phyloP scores from a whole-genome alignment of 257 asterid species.

The Nicotiana tabacum region DNA sequence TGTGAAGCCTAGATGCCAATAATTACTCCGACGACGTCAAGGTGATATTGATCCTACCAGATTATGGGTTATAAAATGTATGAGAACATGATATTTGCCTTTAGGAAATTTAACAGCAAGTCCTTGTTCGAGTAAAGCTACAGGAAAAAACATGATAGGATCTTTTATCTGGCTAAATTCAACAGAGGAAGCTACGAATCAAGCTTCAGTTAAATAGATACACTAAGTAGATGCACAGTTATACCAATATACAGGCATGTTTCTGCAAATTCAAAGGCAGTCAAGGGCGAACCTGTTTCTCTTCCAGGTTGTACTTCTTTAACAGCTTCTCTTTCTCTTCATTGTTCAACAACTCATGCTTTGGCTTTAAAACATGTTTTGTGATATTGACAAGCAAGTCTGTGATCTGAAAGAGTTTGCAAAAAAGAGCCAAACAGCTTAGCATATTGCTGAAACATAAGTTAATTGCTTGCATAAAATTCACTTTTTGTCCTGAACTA shows the following conservation, averaged over 20 bases:
- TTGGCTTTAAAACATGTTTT: slow-evolving; percentile 82
- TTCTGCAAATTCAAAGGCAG: not conserved
- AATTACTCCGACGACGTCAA: not conserved
- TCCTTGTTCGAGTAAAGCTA: not conserved
- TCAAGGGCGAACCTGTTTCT: slow-evolving; percentile 62
- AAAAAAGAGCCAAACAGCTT: not conserved
- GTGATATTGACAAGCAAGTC: slow-evolving; percentile 85
- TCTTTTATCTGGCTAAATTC: not conserved
- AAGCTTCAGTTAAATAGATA: not conserved
- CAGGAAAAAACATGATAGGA: not conserved
- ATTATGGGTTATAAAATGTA: not conserved
- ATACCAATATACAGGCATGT: not conserved
- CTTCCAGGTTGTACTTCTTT: slow-evolving; percentile 61
- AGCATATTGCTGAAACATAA: not conserved
- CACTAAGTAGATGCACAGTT: not conserved
- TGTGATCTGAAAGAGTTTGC: slow-evolving; percentile 48
- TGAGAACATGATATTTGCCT: not conserved
- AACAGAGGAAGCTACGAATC: not conserved
- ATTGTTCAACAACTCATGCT: slow-evolving; percentile 62
- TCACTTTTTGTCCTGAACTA: not conserved
- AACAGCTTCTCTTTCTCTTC: slow-evolving; percentile 63
- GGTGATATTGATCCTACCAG: not conserved
- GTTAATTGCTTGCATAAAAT: not conserved
- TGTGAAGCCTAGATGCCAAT: not conserved
- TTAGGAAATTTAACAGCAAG: not conserved